These are phyloP conservation scores for Plenodomus biglobosus DNA, from an alignment of 2,329 filamentous ascomycete genomes.

Conservation along the genomic window DNA sequence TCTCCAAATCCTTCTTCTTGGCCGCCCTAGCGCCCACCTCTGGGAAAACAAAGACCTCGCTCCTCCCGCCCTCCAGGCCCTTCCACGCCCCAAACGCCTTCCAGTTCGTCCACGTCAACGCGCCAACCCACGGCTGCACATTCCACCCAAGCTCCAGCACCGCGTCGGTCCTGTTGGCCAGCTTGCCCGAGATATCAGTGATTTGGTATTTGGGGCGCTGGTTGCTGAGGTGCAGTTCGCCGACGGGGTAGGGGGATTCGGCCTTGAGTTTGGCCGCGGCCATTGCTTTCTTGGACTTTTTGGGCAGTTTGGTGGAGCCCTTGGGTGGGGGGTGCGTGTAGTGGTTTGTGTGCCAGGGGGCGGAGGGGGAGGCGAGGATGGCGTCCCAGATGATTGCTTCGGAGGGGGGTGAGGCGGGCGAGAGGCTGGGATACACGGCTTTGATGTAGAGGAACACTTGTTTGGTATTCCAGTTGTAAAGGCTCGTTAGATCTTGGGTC, in stretches of 20 bases:
- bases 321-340: slow-evolving; percentile 62
- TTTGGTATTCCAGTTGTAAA: slow-evolving; percentile 99
- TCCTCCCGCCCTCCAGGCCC: slow-evolving; percentile 64
- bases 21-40: slow-evolving; percentile 65
- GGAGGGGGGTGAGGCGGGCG: slow-evolving; percentile 46
- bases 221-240: slow-evolving; percentile 74
- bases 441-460: slow-evolving; percentile 96
- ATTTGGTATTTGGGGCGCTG: slow-evolving; percentile 97
- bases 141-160: slow-evolving; percentile 88
- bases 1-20: slow-evolving; percentile 52
- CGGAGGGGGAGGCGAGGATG: slow-evolving; percentile 78
- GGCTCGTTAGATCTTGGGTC: slow-evolving; percentile 71
- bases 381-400: slow-evolving; percentile 92
- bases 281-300: slow-evolving; percentile 42
- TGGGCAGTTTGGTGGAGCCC: slow-evolving; percentile 36
- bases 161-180: slow-evolving; percentile 73
- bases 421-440: slow-evolving; percentile 64
- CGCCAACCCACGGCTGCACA: slow-evolving; percentile 94
- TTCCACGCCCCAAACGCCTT: slow-evolving; percentile 62
- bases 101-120: slow-evolving; percentile 72
- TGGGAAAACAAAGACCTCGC: slow-evolving; percentile 66
- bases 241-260: slow-evolving; percentile 52
- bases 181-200: slow-evolving; percentile 79
- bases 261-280: slow-evolving; percentile 11
- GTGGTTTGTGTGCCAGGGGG: slow-evolving; percentile 55